phyloP scores from a whole-genome alignment of 2,329 filamentous ascomycete species.

The Macroventuria anomochaeta region DNA sequence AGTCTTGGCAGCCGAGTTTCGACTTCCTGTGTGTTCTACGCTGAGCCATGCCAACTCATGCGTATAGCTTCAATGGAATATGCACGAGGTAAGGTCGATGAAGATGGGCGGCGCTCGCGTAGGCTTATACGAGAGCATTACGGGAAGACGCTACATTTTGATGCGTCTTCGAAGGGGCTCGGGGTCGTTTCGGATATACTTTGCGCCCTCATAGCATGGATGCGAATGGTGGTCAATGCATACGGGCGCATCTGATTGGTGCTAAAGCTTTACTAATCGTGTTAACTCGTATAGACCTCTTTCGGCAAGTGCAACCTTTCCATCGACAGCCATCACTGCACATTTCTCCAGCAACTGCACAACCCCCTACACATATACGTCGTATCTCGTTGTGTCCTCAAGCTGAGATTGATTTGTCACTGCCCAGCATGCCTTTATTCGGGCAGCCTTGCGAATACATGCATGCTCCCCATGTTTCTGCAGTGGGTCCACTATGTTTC shows the following conservation, averaged over 20 bases:
- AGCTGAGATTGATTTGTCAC: background rate
- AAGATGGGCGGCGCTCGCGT: background rate
- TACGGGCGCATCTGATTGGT: background rate
- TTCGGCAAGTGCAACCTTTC: background rate
- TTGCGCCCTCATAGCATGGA: background rate
- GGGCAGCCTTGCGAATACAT: background rate
- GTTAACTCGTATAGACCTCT: background rate
- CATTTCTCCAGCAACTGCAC: background rate
- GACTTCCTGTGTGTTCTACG: constrained; percentile 31
- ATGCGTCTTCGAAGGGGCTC: background rate
- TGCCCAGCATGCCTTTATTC: background rate
- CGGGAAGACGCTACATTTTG: background rate
- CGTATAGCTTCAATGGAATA: background rate
- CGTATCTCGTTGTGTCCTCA: background rate
- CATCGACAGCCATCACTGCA: background rate
- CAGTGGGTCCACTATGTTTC: background rate
- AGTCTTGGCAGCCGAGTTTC: constrained; percentile 26
- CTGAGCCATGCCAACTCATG: constrained; percentile 4
- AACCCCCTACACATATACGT: background rate
- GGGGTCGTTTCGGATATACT: background rate
- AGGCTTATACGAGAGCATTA: constrained; percentile 4
- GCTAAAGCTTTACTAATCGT: background rate
- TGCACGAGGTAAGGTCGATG: background rate
- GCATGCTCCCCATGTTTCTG: background rate
- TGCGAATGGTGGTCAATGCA: background rate